Conservation (phyloP, 257 asterid genomes). For the Ophiorrhiza pumila region DNA sequence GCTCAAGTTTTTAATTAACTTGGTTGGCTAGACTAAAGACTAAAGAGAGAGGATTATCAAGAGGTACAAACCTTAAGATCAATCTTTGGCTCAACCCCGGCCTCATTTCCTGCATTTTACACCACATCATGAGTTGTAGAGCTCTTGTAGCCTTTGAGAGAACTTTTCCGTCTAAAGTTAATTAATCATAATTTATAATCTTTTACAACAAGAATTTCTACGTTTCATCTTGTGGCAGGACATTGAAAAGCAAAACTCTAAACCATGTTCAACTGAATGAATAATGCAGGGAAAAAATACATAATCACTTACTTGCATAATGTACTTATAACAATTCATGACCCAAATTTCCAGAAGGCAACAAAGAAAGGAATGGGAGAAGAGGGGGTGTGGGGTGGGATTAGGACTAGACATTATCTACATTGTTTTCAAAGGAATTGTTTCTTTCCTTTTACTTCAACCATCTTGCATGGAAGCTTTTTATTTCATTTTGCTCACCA, state of each 20-base stretch:
- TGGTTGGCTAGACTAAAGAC: background rate
- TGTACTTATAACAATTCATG: background rate
- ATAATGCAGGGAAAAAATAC: too few species aligned
- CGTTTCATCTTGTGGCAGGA: background rate
- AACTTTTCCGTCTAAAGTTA: background rate
- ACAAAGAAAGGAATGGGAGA: too few species aligned
- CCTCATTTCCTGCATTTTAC: conserved; percentile 12
- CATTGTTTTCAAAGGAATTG: too few species aligned
- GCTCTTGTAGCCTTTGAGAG: too few species aligned
- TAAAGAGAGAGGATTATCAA: too few species aligned
- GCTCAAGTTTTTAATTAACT: background rate
- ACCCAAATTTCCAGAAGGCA: too few species aligned
- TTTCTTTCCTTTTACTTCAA: too few species aligned
- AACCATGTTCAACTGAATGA: background rate
- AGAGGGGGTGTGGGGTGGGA: too few species aligned
- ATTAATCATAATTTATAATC: too few species aligned
- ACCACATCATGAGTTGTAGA: background rate
- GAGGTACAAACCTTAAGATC: conserved; percentile 3
- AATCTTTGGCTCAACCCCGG: background rate
- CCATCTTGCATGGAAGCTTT: too few species aligned
- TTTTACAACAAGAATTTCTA: background rate
- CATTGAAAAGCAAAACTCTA: background rate
- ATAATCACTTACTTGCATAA: too few species aligned
- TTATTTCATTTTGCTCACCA: background rate
- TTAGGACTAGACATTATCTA: too few species aligned